Evolutionary conservation across 129 eudicot genomes (phyloP), one percentile per base, ranked within the genome.

Genomic region (Helianthus tuberosus): DNA sequence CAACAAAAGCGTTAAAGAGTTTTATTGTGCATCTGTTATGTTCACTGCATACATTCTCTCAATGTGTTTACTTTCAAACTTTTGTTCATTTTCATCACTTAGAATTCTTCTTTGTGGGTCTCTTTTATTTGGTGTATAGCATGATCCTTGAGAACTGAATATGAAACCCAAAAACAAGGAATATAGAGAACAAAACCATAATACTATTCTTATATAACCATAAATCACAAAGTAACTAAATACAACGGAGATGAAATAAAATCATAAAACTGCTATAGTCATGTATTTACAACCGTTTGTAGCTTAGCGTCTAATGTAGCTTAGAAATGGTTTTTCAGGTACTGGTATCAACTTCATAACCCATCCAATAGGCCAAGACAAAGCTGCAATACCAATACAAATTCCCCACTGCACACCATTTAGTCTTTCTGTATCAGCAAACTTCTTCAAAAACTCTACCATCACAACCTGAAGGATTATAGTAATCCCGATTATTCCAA

Each of bases 281-380:
- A 72, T 57, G 12, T 53, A 66, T 64, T 20, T 39, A 75, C 25
- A 6, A 10, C n/a, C 17, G 11, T 41, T 11, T 15, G 15, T 69
- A 49, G 52, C 13, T 64, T 10, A 20, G 23, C 23, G 23, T 47
- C 64, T 77, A 36, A 88, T 75, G 73, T 85, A 88, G 65, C 73
- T 85, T 52, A 85, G 80, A 53, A 83, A 81, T 16, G 94, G 96
- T 39, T 75, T 90, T 12, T 84, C 16, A 32, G 87, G 74, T 55
- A 93, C 98, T 2, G 96, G 96, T 55, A 93, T 85, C 81, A 84
- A 73, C 88, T 93, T 93, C 54, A 89, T 82, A 20, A 80, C 0
- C 78, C 80, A 84, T 36, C 96, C 96, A 69, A 89, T 80, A n/a
- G 96, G 98, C 96, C 98, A 89, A 1, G 92, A 77, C 6, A 89